A percentile compares a stretch with the other conserved stretches of the same genome.
These are phyloP conservation scores for Butyriboletus pseudospeciosus DNA, from an alignment of 1,284 basidiomycete genomes.

Conservation along the genomic window DNA sequence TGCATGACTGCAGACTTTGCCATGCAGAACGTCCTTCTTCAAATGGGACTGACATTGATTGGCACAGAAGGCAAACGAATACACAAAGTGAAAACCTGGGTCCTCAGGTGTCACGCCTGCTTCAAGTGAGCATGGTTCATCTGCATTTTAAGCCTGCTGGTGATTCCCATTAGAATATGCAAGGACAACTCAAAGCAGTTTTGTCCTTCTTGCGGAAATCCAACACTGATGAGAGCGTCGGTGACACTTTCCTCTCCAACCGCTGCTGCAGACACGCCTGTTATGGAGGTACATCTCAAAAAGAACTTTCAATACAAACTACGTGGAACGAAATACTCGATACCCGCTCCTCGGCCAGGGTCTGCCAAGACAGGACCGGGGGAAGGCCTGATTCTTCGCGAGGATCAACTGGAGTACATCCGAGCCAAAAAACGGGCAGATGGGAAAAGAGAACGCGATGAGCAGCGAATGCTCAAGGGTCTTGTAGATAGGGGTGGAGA, in stretches of 20 bases:
- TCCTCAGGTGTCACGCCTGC: slow-evolving; percentile 95
- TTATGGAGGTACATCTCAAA: slow-evolving; percentile 85
- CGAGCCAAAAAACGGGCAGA: slow-evolving; percentile 75
- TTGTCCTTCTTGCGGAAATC: slow-evolving; percentile 95
- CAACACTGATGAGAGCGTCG: slow-evolving; percentile 86
- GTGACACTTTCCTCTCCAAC: slow-evolving; percentile 76
- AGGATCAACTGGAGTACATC: slow-evolving; percentile 86
- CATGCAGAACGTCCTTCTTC: slow-evolving; percentile 96
- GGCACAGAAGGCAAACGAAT: slow-evolving; percentile 90
- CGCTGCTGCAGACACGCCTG: slow-evolving; percentile 55
- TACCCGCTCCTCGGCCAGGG: slow-evolving; percentile 88
- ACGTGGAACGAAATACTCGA: slow-evolving; percentile 90
- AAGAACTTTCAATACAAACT: slow-evolving; percentile 92
- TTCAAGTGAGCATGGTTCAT: slow-evolving; percentile 78
- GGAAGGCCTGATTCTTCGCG: slow-evolving; percentile 79
- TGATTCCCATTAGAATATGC: slow-evolving; percentile 66
- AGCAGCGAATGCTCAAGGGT: slow-evolving; percentile 66
- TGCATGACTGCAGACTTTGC: slow-evolving; percentile 99
- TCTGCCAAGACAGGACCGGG: slow-evolving; percentile 79
- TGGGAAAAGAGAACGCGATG: slow-evolving; percentile 70
- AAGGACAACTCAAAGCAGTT: slow-evolving; percentile 95
- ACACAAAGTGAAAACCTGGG: slow-evolving; percentile 91
- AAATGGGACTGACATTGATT: slow-evolving; percentile 93
- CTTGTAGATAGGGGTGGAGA: slow-evolving; percentile 51
- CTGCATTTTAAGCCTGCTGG: background rate